Evolutionary conservation across 768 basidiomycete species (phyloP), one percentile per base, ranked within the genome.

Genomic region (Xerocomus brunneocitrinus): DNA sequence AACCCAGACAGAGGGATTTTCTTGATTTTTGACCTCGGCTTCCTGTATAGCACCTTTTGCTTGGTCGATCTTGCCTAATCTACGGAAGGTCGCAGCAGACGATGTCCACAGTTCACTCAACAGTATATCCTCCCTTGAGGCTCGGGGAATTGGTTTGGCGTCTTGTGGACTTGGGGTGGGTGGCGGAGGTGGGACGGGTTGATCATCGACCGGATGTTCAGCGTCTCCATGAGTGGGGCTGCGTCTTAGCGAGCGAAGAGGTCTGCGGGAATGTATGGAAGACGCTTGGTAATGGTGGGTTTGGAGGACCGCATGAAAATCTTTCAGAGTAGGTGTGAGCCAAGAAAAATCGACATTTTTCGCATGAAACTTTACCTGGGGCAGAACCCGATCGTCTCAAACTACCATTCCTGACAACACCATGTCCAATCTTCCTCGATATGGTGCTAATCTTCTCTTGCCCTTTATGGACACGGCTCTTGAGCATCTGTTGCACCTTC

Each of bases 41-140:
- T 99, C 95, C 65, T 93, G 91, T 42, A 98, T 93, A 2, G 95
- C 87, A 10, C 84, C 95, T 47, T 84, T 83, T 0, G 90, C 85
- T 62, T 98, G 91, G 54, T 97, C 95, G 50, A 91, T 79, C 72
- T 93, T 93, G 10, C 91, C 91, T 50, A 89, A 73, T 54, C 97
- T 74, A 43, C 97, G 77, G 74, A 98, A 98, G 0, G 91, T 97
- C 14, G 97, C 93, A 1, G 95, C 91, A 7, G 87, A 89, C 80
- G 92, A 91, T 5, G 97, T 71, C 97, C 97, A 99, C 7, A 98
- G 72, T 60, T 92, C 84, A 53, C 87, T 89, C 54, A 97, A 73
- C 28, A 97, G 71, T 25, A 83, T 74, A 38, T 81, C 80, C 50
- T 83, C 82, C 57, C 84, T 85, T 24, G 77, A 75, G 19, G 75